Base-by-base conservation (phyloP, 2,329 filamentous ascomycete species). In the Cytospora piceicola region DNA sequence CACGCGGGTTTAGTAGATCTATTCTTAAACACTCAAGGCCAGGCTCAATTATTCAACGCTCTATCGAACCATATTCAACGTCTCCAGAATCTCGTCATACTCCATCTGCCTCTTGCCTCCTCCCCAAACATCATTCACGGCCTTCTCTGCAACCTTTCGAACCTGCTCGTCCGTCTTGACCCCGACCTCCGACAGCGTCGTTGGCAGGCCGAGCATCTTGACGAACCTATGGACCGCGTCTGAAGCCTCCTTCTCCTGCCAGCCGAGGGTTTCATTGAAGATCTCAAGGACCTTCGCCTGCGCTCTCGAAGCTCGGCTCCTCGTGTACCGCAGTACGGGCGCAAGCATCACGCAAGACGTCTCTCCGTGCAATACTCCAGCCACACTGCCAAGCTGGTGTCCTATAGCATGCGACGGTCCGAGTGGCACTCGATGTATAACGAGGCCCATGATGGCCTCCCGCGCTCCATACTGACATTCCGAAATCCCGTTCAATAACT, bases 51-150 rank as follows among this genome's bases (percentile, higher is more conserved):
- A 9, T 49, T 24, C n/a, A 22, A 1, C n/a, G 11, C 9, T 49
- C n/a, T 49, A 49, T 49, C 46, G 46, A 22, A 49, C 46, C 46
- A 49, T 3, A 24, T 49, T 49, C 46, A 49, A 11, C 2, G n/a
- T 49, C n/a, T 49, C 46, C 15, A 49, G 8, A 49, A 49, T 24
- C 46, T 49, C 46, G n/a, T 24, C 46, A 24, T 22, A 49, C 24
- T 49, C 46, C 46, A 49, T 49, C 46, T 49, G 46, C n/a, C 46
- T 49, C 46, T 49, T 49, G n/a, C 22, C 46, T 49, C 46, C 46
- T 24, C 46, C 46, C 46, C 46, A 49, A 49, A 49, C 14, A 49
- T 49, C 46, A 24, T 20, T 24, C 46, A 49, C 11, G 3, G 46
- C n/a, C 15, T 49, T 49, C 46, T 49, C 46, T n/a, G 46, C 46